Evolutionary conservation across 1,139 yeast genomes (phyloP), one percentile per base, ranked within the genome.

Genomic region (Yamadazyma blattariae): DNA sequence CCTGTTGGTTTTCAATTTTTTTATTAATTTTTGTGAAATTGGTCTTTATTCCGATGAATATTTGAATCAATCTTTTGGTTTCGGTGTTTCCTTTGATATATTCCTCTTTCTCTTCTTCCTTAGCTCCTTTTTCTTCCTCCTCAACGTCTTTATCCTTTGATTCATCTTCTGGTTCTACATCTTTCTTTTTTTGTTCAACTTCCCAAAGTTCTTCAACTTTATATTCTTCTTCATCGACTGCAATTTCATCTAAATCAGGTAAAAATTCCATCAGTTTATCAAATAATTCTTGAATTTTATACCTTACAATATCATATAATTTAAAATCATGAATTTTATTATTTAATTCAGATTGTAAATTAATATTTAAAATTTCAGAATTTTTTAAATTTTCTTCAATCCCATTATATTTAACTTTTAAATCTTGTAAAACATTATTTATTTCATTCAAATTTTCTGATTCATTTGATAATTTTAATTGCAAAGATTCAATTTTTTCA

Each of bases 281-380:
- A 32, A 22, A 44, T 24, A 46, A 38, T 8, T 35, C 35, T 8
- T 18, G 26, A 14, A 44, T 36, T 23, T 40, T 41, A 3, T 19
- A 29, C 17, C 40, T 38, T 4, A 47, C 43, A 10, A 40, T 27
- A 22, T 46, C 46, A 23, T 46, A 46, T 18, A 46, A 34, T 25
- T 37, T 31, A 27, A 39, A 35, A 27, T 44, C 47, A 21, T 35
- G 30, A 3, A 18, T 10, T 21, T 39, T 38, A 14, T 40, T 24
- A 7, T 30, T 21, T 11, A 27, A 28, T 16, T 31, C 31, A 9
- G 17, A 12, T 12, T 35, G 17, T 15, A 38, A 32, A 13, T 18
- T 15, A 1, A 23, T 25, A n/a, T 23, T 15, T 6, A 30, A 29
- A 14, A 21, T 14, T 18, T 32, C 32, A 4, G 30, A n/a, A 12